Base-by-base conservation (phyloP, 306 rosid genomes). In the Dalbergia cultrata region DNA sequence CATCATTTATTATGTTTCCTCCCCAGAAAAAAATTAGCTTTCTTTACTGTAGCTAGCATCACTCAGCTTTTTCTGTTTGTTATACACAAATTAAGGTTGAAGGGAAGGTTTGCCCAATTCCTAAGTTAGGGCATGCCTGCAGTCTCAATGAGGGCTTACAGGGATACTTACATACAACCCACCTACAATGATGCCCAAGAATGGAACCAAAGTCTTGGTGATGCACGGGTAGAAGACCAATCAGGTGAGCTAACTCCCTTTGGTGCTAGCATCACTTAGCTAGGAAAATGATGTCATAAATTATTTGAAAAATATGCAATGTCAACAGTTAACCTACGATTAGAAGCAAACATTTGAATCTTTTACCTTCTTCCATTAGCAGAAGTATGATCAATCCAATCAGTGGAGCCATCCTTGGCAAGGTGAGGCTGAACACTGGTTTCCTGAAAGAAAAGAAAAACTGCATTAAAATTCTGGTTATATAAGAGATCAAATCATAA, bases 341-440 rank as follows among this genome's bases (percentile, higher is more conserved):
- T 45, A 31, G 34, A 70, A 76, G 69, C 41, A 82, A 54, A 65
- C 37, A 78, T 71, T 57, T 57, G 39, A 92, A 75, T 68, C 67
- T 62, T 64, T 53, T 89, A 94, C 97, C 87, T 92, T 85, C 93
- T 91, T 85, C 97, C 98, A 81, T 85, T 91, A 82, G 95, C 87
- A 82, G 97, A 86, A 41, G 86, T 82, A 84, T 94, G 98, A 80
- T 94, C 98, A 59, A 80, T 92, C 98, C 97, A 94, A 66, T 90
- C 95, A 12, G 97, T 82, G 37, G 88, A 79, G 56, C 90, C 84
- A 85, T 70, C 88, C 45, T 81, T 86, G 4, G 69, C 11, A 33
- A 72, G 70, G 74, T 66, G 70, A 68, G 83, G 84, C 83, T 65
- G 92, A 75, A 70, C 57, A 78, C 35, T 71, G 17, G 87, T 53